Percentiles rank a stretch among this genome's conserved stretches.
These are phyloP conservation scores for Cutaneotrichosporon curvatum DNA, from an alignment of 1,284 basidiomycete species.

Conservation along the genomic window DNA sequence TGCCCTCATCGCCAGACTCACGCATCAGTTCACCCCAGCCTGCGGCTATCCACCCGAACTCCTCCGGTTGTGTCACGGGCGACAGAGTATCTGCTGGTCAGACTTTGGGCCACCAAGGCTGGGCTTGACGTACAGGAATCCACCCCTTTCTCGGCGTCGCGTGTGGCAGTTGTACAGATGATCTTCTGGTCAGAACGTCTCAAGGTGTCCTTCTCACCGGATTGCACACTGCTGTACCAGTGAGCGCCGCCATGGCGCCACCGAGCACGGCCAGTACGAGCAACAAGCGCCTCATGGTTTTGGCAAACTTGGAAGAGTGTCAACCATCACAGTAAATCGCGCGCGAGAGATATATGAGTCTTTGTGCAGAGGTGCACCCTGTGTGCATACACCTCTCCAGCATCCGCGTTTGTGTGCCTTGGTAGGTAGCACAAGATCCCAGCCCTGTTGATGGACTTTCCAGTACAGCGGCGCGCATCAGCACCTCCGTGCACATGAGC, in stretches of 20 bases:
- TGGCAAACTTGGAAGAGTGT: no score
- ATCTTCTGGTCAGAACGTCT: conserved; percentile 1
- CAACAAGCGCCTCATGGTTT: conserved; percentile 3
- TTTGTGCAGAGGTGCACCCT: no score
- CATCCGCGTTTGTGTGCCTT: no score
- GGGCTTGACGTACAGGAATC: conserved; percentile 11
- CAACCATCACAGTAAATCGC: no score
- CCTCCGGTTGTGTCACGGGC: not conserved
- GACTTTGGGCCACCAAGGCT: no score
- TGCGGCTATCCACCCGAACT: conserved; percentile 11
- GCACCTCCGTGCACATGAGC: not conserved
- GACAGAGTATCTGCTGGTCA: not conserved
- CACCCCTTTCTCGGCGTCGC: not conserved
- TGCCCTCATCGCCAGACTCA: conserved; percentile 4
- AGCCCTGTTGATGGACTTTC: no score
- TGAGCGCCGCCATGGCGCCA: not conserved
- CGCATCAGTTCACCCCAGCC: conserved; percentile 13
- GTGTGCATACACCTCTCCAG: no score
- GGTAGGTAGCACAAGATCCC: no score
- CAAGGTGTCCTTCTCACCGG: not conserved
- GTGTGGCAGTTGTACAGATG: conserved; percentile 6
- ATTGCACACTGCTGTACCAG: conserved; percentile 1
- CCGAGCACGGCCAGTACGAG: not conserved
- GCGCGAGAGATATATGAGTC: no score
- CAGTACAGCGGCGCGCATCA: no score